Percentiles rank a stretch among this genome's conserved stretches.
phyloP scores from a whole-genome alignment of 495 filamentous ascomycete species.

The Podospora pseudoanserina region DNA sequence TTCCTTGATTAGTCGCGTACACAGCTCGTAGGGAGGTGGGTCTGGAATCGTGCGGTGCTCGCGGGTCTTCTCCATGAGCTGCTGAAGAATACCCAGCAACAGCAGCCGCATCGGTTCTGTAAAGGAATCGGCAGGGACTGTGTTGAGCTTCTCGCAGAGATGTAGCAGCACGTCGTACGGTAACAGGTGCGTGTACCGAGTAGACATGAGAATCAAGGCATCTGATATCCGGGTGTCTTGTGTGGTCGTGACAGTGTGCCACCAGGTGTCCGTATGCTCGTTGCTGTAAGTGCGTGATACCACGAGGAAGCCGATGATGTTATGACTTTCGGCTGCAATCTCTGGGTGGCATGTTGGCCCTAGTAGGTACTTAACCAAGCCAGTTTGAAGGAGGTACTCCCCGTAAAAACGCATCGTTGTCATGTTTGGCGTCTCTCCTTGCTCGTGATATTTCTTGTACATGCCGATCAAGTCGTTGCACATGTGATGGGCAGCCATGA shows the following conservation, averaged over 20 bases:
- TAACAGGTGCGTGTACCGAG: conserved; percentile 59
- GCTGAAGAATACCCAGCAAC: conserved; percentile 39
- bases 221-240: conserved; percentile 81
- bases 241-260: conserved; percentile 77
- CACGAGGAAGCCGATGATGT: conserved; percentile 85
- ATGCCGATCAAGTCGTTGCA: conserved; percentile 64
- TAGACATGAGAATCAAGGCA: conserved; percentile 74
- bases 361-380: conserved; percentile 79
- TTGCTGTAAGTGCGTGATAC: conserved; percentile 70
- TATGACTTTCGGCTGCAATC: conserved; percentile 73
- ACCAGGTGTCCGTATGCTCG: conserved; percentile 74
- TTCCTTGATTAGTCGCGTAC: conserved; percentile 65
- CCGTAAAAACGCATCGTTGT: conserved; percentile 63
- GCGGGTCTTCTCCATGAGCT: conserved; percentile 24
- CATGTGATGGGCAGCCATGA: conserved; percentile 67
- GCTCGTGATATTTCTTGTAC: conserved; percentile 48
- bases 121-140: conserved; percentile 59
- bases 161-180: conserved; percentile 56
- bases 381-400: conserved; percentile 58
- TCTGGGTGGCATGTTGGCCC: conserved; percentile 90
- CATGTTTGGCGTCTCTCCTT: conserved; percentile 38
- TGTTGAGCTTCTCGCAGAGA: conserved; percentile 68
- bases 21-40: conserved; percentile 50
- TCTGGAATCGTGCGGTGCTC: conserved; percentile 16
- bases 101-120: conserved; percentile 55